A percentile compares a stretch with the other conserved stretches of the same genome.
Conservation (phyloP, 768 basidiomycete genomes). For the Lentinula boryana region DNA sequence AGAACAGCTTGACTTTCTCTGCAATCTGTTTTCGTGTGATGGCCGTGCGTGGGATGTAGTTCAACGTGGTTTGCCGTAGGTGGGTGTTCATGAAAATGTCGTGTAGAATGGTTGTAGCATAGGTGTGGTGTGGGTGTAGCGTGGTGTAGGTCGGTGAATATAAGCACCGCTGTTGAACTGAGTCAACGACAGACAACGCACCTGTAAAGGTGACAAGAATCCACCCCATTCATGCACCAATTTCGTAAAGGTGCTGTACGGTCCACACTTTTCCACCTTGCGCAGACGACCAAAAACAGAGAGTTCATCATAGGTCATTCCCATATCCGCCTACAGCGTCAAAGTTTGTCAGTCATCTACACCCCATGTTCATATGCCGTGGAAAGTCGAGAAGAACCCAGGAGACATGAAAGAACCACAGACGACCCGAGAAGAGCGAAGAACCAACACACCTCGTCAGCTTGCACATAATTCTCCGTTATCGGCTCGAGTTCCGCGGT, state of each 20-base stretch:
- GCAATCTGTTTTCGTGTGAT: constrained; percentile 58
- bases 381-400: no score
- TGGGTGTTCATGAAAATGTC: background rate
- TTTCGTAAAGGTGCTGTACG: constrained; percentile 97
- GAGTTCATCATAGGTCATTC: constrained; percentile 98
- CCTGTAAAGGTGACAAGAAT: constrained; percentile 77
- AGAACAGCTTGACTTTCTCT: constrained; percentile 95
- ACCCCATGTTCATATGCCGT: no score
- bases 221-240: constrained; percentile 91
- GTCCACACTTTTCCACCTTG: constrained; percentile 96
- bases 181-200: constrained; percentile 17
- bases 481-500: constrained; percentile 97
- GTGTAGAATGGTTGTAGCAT: no score
- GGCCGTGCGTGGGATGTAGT: background rate
- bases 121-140: background rate
- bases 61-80: background rate
- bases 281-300: constrained; percentile 90
- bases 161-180: background rate
- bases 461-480: constrained; percentile 88
- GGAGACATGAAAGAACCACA: background rate
- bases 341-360: no score
- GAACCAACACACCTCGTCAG: constrained; percentile 69
- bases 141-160: background rate
- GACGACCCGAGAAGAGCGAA: background rate
- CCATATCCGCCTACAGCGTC: constrained; percentile 80